These are phyloP conservation scores for Trichoderma cornu-damae DNA, from an alignment of 2,329 filamentous ascomycete species.

Conservation along the genomic window DNA sequence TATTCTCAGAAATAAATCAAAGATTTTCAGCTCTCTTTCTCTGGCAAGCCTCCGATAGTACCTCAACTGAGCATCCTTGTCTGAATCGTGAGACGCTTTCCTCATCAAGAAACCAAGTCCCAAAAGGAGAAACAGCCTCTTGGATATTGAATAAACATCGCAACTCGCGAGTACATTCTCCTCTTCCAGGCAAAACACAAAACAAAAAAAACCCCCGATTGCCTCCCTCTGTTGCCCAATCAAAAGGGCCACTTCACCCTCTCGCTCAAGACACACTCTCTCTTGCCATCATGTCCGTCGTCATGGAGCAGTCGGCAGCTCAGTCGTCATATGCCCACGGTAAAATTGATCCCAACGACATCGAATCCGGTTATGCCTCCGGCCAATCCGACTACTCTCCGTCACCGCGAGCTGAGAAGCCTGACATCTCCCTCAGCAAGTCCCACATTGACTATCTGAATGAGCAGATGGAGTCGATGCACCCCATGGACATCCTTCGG, in stretches of 20 bases:
- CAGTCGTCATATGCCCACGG: constrained; percentile 36
- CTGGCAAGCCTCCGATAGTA: not conserved
- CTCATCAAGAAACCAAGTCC: not conserved
- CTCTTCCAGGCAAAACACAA: not conserved
- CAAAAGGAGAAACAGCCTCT: not conserved
- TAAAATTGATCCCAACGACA: constrained; percentile 42
- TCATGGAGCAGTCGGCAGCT: constrained; percentile 38
- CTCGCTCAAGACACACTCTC: not conserved
- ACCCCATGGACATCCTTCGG: constrained; percentile 83
- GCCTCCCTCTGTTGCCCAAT: not conserved
- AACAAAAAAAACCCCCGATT: too few species aligned
- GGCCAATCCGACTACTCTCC: constrained; percentile 39
- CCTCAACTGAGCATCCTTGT: not conserved
- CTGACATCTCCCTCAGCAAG: constrained; percentile 78
- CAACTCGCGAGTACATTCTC: not conserved
- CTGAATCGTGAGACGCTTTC: not conserved
- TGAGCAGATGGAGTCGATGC: constrained; percentile 77
- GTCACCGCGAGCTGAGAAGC: constrained; percentile 36
- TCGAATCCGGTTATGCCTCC: constrained; percentile 84
- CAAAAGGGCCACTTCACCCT: not conserved
- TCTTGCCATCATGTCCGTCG: constrained; percentile 29
- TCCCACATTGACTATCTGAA: constrained; percentile 89
- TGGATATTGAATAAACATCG: not conserved
- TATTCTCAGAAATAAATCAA: constrained; percentile 3
- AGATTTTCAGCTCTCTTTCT: not conserved